A percentile compares a stretch with the other conserved stretches of the same genome.
Evolutionary conservation across 2,329 filamentous ascomycete genomes (phyloP).

Genomic region (Pseudogymnoascus sp.): DNA sequence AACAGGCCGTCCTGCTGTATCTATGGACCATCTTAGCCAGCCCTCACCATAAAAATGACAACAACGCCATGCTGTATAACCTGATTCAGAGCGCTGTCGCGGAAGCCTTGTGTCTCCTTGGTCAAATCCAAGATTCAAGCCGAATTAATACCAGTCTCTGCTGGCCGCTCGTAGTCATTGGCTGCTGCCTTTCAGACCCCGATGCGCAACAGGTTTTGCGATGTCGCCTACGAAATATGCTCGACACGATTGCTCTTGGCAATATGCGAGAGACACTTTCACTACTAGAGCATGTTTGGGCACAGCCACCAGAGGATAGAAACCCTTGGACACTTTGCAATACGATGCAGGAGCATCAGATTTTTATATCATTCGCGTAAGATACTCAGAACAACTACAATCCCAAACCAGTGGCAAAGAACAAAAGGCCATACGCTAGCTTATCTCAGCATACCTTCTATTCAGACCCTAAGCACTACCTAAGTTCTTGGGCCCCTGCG

Average conservation of each 20-base stretch:
- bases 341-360: conserved; percentile 38
- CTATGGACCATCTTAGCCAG: conserved; percentile 23
- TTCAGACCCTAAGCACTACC: conserved; percentile 26
- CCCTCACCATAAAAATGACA: not conserved
- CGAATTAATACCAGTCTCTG: conserved; percentile 35
- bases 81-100: conserved; percentile 21
- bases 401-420: not conserved
- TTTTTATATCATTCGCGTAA: conserved; percentile 42
- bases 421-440: not conserved
- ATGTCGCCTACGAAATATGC: conserved; percentile 30
- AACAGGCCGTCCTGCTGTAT: conserved; percentile 38
- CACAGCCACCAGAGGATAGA: conserved; percentile 26
- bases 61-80: not conserved
- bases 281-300: conserved; percentile 37
- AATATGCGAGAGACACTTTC: conserved; percentile 38
- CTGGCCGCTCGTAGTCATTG: conserved; percentile 34
- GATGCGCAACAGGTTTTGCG: conserved; percentile 32
- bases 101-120: conserved; percentile 27
- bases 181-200: conserved; percentile 30
- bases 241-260: conserved; percentile 34
- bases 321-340: conserved; percentile 38
- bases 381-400: conserved; percentile 13
- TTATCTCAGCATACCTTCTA: not conserved
- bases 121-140: conserved; percentile 28
- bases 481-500: conserved; percentile 42